Conservation (phyloP, 192 early-diverging fungal species). For the Coemansia sp. region DNA sequence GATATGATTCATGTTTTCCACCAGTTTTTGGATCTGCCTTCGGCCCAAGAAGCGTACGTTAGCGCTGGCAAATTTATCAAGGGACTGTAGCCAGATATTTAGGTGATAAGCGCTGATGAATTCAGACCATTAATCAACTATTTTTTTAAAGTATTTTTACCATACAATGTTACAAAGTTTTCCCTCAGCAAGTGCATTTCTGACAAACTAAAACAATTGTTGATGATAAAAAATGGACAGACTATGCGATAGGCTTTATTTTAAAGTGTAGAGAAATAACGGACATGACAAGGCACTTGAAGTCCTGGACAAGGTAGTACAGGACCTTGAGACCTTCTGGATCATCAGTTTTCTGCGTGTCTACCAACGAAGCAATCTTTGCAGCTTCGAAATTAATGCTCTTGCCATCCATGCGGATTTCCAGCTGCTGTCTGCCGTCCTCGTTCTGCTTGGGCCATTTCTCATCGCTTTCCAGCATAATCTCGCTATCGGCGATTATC, state of each 20-base stretch:
- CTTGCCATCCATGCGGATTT: constrained; percentile 86
- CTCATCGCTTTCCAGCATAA: constrained; percentile 91
- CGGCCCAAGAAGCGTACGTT: constrained; percentile 20
- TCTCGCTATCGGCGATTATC: constrained; percentile 85
- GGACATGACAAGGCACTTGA: constrained; percentile 95
- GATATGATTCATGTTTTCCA: constrained; percentile 54
- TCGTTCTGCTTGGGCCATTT: constrained; percentile 90
- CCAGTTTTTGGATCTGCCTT: constrained; percentile 29
- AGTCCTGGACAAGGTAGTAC: constrained; percentile 97
- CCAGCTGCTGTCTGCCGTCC: constrained; percentile 91
- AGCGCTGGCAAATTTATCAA: constrained; percentile 37
- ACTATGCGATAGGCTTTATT: constrained; percentile 51
- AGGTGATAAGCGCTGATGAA: no score
- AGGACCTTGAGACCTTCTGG: constrained; percentile 92
- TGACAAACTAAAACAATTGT: no score
- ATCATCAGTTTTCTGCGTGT: constrained; percentile 86
- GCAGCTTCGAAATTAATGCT: constrained; percentile 80
- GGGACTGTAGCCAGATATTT: constrained; percentile 12
- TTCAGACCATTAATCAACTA: no score
- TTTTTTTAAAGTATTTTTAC: no score
- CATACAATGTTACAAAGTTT: no score
- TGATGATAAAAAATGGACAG: background rate
- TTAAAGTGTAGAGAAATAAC: constrained; percentile 96
- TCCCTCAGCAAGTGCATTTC: no score
- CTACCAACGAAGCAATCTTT: constrained; percentile 88